Evolutionary conservation across 305 asterid species (phyloP).

Genomic region (Solanum hybrid): DNA sequence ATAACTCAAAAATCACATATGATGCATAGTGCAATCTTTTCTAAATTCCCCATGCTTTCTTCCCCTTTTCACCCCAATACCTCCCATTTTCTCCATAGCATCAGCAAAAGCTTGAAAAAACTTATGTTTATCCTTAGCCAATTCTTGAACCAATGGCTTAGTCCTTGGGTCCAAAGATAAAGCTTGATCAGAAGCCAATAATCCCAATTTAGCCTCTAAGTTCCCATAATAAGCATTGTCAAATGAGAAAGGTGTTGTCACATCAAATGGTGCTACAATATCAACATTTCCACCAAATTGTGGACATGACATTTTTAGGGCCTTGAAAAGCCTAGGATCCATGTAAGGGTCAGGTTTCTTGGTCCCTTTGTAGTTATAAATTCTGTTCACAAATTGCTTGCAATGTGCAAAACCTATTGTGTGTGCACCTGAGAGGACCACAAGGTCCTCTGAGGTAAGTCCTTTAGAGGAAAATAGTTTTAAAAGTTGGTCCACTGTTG

Average conservation of each 20-base stretch:
- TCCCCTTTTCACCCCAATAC: conserved; percentile 84
- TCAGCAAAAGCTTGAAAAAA: conserved; percentile 56
- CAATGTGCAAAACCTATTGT: conserved; percentile 89
- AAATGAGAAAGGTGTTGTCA: conserved; percentile 75
- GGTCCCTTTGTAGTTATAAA: conserved; percentile 58
- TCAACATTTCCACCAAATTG: conserved; percentile 66
- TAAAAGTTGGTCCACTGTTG: conserved; percentile 49
- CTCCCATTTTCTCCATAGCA: conserved; percentile 93
- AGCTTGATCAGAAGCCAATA: conserved; percentile 68
- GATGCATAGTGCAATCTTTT: conserved; percentile 41
- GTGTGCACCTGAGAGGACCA: conserved; percentile 84
- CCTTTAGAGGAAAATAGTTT: conserved; percentile 74
- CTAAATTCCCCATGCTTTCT: conserved; percentile 69
- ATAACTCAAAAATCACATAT: not conserved
- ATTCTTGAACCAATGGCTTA: conserved; percentile 49
- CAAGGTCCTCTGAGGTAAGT: conserved; percentile 57
- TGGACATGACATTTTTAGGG: conserved; percentile 80
- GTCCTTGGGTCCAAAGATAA: conserved; percentile 70
- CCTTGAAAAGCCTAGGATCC: conserved; percentile 69
- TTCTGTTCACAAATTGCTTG: conserved; percentile 51
- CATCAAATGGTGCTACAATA: conserved; percentile 82
- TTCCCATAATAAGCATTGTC: conserved; percentile 89
- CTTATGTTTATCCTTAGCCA: conserved; percentile 64
- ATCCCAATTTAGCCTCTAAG: conserved; percentile 62
- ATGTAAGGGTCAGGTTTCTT: conserved; percentile 55